Base-by-base conservation (phyloP, 495 filamentous ascomycete genomes). In the Penicillium mononematosum region DNA sequence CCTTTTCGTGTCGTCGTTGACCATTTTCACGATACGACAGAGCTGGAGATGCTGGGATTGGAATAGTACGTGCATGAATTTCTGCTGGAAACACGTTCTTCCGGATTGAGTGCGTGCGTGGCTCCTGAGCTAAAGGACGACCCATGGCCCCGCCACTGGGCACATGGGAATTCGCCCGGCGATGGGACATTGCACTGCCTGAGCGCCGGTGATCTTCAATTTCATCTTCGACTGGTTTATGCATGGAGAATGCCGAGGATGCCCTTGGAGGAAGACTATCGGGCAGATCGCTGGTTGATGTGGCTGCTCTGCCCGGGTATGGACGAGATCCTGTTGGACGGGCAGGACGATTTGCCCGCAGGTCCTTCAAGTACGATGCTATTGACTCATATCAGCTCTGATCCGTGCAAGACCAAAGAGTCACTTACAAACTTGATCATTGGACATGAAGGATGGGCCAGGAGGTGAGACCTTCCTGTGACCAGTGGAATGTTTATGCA, bases 1-100 rank as follows among this genome's bases (percentile, higher is more conserved):
- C 88, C 65, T 87, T 89, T 70, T 96, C 92, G 78, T 92, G 88
- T 80, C 88, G 90, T 53, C 92, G 79, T 63, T 88, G 85, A 14
- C 85, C 87, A 52, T 82, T 87, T 75, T 96, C 91, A 19, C 86
- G 85, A 72, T 96, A 96, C 3, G 80, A 81, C 20, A 83, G 78
- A 41, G 73, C 83, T 11, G 84, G 81, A 5, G 75, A 71, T 48
- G 60, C 54, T 16, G 74, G 53, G 7, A 67, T 59, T 5, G 63
- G 53, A 16, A 64, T 63, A 17, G 65, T 70, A 36, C 50, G 50
- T 8, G 50, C 32, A 3, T 70, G 64, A 7, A 73, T 63, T 46
- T 69, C 67, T 36, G 75, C 67, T 14, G 81, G 78, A 63, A 65
- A 80, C 49, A 66, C 77, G 52, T 68, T 79, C 60, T 75, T 70